Conservation (phyloP, 2,329 filamentous ascomycete genomes). For the Sporothrix humicola region DNA sequence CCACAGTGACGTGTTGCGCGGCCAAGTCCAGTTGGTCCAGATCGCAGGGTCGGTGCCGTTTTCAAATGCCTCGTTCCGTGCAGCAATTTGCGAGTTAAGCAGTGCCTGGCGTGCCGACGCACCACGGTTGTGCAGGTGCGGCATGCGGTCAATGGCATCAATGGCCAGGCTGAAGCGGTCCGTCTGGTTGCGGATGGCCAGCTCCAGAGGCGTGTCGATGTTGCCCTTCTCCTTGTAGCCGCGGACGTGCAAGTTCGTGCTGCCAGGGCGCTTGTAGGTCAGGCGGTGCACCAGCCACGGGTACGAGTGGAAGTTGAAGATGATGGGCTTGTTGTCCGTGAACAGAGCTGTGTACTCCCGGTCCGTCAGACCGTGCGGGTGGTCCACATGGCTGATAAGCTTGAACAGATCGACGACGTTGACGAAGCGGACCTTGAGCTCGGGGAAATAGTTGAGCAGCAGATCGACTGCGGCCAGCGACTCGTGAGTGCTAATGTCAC, state of each 20-base stretch:
- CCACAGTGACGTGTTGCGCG: conserved; percentile 46
- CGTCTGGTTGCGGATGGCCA: conserved; percentile 77
- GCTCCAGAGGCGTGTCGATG: conserved; percentile 79
- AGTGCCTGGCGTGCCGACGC: conserved; percentile 67
- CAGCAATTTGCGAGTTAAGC: conserved; percentile 67
- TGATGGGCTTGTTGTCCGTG: conserved; percentile 72
- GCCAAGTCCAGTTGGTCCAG: conserved; percentile 71
- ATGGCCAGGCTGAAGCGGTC: conserved; percentile 80
- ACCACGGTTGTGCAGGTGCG: conserved; percentile 66
- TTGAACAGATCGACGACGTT: conserved; percentile 84
- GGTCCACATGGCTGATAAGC: conserved; percentile 70
- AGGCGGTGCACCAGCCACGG: conserved; percentile 79
- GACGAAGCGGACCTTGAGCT: conserved; percentile 77
- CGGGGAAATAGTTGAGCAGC: conserved; percentile 71
- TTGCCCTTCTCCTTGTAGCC: conserved; percentile 85
- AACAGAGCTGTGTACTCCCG: conserved; percentile 71
- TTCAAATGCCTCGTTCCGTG: conserved; percentile 70
- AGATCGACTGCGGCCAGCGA: conserved; percentile 75
- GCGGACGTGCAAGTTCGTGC: conserved; percentile 71
- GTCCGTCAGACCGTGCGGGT: conserved; percentile 74
- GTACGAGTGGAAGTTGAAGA: conserved; percentile 87
- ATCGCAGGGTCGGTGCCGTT: conserved; percentile 71
- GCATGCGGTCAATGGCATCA: conserved; percentile 73
- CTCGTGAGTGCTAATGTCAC: conserved; percentile 76
- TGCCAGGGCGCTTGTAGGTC: conserved; percentile 75